These are phyloP conservation scores for Tylopilus sp. DNA, from an alignment of 768 basidiomycete species.

Conservation along the genomic window DNA sequence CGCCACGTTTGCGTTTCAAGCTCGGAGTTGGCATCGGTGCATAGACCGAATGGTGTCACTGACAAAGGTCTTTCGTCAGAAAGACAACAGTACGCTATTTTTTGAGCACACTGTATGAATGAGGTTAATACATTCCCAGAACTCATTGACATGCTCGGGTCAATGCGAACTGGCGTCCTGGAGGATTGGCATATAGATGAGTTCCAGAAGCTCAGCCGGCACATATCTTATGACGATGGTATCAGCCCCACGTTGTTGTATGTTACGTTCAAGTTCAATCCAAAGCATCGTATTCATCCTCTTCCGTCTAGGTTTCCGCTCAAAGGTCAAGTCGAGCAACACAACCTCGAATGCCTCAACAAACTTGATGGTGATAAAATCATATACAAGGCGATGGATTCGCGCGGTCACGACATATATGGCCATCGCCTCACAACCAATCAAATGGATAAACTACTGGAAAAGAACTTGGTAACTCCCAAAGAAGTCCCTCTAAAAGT, in stretches of 20 bases:
- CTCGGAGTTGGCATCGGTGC: conserved; percentile 54
- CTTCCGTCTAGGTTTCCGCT: conserved; percentile 23
- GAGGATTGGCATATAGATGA: conserved; percentile 56
- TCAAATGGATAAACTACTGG: conserved; percentile 35
- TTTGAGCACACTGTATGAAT: not conserved
- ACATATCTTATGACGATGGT: conserved; percentile 72
- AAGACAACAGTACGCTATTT: conserved; percentile 43
- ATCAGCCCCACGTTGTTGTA: conserved; percentile 89
- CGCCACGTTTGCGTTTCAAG: conserved; percentile 64
- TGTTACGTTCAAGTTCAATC: conserved; percentile 21
- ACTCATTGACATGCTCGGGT: conserved; percentile 95
- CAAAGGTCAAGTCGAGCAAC: conserved; percentile 25
- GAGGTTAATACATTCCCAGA: conserved; percentile 38
- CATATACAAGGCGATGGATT: conserved; percentile 42
- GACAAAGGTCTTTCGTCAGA: conserved; percentile 71
- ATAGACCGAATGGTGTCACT: conserved; percentile 46
- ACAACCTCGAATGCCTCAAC: conserved; percentile 21
- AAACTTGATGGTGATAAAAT: conserved; percentile 26
- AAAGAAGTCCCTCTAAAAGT: conserved; percentile 49
- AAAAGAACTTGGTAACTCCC: conserved; percentile 46
- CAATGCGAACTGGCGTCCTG: conserved; percentile 91
- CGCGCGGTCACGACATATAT: conserved; percentile 40
- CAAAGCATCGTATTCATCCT: not conserved
- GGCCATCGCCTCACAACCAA: conserved; percentile 28
- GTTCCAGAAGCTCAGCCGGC: conserved; percentile 64